phyloP scores from a whole-genome alignment of 805 yeast species.

The Saturnispora galanensis region DNA sequence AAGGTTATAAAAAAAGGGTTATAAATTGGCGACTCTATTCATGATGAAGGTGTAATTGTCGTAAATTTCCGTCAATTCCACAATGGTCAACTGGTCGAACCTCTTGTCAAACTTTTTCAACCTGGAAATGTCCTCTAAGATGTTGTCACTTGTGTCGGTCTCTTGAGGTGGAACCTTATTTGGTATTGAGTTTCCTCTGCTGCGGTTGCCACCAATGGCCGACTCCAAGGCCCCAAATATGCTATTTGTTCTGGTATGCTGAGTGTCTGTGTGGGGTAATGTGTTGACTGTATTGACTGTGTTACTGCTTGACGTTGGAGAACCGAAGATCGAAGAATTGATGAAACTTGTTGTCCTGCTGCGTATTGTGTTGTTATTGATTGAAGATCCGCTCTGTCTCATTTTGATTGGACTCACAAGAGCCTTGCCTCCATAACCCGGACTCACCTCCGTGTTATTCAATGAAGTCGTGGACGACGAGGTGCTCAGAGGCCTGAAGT shows the following conservation, averaged over 20 bases:
- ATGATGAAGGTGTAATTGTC: constrained; percentile 21
- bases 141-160: no score
- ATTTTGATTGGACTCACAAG: constrained; percentile 4
- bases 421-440: not conserved
- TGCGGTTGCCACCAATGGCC: constrained; percentile 27
- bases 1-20: not conserved
- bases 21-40: not conserved
- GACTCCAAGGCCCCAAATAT: constrained; percentile 24
- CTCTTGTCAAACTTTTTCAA: constrained; percentile 17
- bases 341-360: constrained; percentile 28
- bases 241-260: not conserved
- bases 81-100: constrained; percentile 23
- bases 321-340: constrained; percentile 17
- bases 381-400: not conserved
- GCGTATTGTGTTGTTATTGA: constrained; percentile 15
- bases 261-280: not conserved
- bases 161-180: not conserved
- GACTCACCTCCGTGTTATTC: constrained; percentile 12
- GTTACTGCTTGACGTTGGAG: constrained; percentile 4
- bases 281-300: not conserved
- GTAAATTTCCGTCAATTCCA: constrained; percentile 22
- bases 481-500: constrained; percentile 25
- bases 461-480: constrained; percentile 27
- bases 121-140: not conserved
- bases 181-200: constrained; percentile 21